A percentile compares a stretch with the other conserved stretches of the same genome.
phyloP scores from a whole-genome alignment of 129 eudicot genomes.

The Artemisia argyi region DNA sequence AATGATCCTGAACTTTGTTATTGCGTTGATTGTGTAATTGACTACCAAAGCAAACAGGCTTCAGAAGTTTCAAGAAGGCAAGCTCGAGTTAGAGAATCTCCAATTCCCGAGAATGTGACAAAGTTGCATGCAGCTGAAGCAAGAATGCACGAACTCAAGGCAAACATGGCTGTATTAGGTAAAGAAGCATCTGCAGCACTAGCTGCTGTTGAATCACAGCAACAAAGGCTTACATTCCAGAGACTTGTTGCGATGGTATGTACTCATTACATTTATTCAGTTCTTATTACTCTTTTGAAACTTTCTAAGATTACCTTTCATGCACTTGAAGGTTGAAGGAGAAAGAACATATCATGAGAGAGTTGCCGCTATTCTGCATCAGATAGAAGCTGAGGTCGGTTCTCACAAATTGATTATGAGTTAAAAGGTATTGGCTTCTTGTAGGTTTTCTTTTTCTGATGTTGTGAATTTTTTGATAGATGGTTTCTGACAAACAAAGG shows the following conservation, averaged over 20 bases:
- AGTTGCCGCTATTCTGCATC: conserved; percentile 90
- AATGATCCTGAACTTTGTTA: conserved; percentile 21
- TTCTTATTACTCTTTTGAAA: conserved; percentile 15
- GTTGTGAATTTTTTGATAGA: conserved; percentile 40
- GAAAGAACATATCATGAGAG: conserved; percentile 85
- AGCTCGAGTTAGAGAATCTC: conserved; percentile 92
- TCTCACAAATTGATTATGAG: neutral
- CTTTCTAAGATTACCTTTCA: conserved; percentile 4
- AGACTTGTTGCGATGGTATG: conserved; percentile 93
- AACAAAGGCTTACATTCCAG: conserved; percentile 91
- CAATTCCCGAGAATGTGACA: conserved; percentile 83
- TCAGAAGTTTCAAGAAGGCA: conserved; percentile 86
- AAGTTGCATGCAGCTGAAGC: conserved; percentile 96
- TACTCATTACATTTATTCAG: neutral
- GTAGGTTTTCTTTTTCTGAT: conserved; percentile 6
- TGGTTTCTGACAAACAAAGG: conserved; percentile 98
- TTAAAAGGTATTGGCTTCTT: neutral
- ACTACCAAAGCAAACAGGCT: conserved; percentile 67
- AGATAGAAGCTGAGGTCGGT: conserved; percentile 91
- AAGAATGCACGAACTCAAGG: conserved; percentile 91
- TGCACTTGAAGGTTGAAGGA: conserved; percentile 76
- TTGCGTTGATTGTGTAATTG: conserved; percentile 28
- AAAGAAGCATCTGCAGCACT: conserved; percentile 96
- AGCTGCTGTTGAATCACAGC: conserved; percentile 95
- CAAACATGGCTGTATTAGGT: conserved; percentile 96